Conservation (phyloP, 2,329 filamentous ascomycete species). For the Colletotrichum melonis region DNA sequence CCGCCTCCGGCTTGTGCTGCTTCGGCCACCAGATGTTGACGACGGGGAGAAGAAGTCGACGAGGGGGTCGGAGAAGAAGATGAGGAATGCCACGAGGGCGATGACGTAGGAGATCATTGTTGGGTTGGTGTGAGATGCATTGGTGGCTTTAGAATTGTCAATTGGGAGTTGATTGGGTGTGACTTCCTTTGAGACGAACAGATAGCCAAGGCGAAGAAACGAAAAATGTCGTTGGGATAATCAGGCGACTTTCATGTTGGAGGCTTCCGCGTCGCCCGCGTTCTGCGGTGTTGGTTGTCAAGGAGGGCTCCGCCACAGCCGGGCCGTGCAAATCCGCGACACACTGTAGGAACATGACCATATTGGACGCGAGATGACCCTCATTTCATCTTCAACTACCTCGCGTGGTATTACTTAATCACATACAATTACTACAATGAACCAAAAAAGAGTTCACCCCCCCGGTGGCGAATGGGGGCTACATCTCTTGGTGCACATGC, state of each 20-base stretch:
- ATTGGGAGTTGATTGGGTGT: neutral
- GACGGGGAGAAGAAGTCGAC: slow-evolving; percentile 48
- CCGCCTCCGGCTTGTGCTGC: slow-evolving; percentile 24
- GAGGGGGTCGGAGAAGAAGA: slow-evolving; percentile 59
- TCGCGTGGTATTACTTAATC: neutral
- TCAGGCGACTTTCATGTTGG: neutral
- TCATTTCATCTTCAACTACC: neutral
- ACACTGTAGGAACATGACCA: slow-evolving; percentile 4
- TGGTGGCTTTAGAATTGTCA: neutral
- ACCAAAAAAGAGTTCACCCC: neutral
- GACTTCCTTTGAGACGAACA: neutral
- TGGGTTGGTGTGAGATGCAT: neutral
- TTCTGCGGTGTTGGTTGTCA: neutral
- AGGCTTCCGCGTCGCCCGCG: neutral
- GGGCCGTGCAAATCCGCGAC: neutral
- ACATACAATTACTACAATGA: neutral
- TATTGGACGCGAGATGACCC: slow-evolving; percentile 1
- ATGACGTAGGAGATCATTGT: slow-evolving; percentile 59
- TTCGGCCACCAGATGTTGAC: neutral
- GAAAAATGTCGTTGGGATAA: neutral
- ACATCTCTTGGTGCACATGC: too few species aligned
- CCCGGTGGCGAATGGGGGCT: too few species aligned
- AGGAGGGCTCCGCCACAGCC: neutral
- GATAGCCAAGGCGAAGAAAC: neutral
- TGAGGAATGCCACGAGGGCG: slow-evolving; percentile 52